Base-by-base conservation (phyloP, 2,329 filamentous ascomycete genomes). In the Aspergillus viridinutans region DNA sequence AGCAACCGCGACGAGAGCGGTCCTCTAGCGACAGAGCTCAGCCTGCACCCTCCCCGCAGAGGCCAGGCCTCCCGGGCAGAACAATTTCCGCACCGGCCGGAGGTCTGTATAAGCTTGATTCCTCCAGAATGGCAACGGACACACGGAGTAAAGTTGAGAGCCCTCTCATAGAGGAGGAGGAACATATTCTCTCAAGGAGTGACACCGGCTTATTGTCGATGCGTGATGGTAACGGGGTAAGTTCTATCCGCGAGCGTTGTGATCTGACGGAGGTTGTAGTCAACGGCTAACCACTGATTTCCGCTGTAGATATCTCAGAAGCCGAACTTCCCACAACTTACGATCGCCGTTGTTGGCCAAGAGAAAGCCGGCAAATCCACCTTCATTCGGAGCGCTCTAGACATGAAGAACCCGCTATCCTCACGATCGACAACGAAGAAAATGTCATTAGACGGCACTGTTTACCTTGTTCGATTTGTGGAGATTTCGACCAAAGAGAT, bases 361-460 rank as follows among this genome's bases (percentile, higher is more conserved):
- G 73, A 75, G 55, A 75, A 75, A 52, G 79, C 82, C 5, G 84
- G 84, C 58, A 87, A 86, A 70, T 81, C 82, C 25, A 82, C 80
- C 49, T 86, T 87, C 64, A 80, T 85, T 59, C 80, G 80, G 60
- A 76, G 78, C 56, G 81, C 83, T 12, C 72, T 87, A 53, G 81
- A 83, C 50, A 76, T 85, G 66, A 79, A 78, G 55, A 70, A 73
- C 52, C 67, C 75, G 0, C 74, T 78, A 2, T 59, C 72, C 4
- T 72, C 77, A 2, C 65, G 65, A 21, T 70, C 72, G 14, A 75
- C 76, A 17, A 77, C 79, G 50, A 81, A 82, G 59, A 83, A 81
- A 63, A 81, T 86, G 72, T 79, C 80, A 12, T 71, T 86, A 56
- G 81, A 85, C 63, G 82, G 81, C 50, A 74, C 72, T 29, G 71